Base-by-base conservation (phyloP, 345 rosid genomes). In the Raphanus raphanistrum region DNA sequence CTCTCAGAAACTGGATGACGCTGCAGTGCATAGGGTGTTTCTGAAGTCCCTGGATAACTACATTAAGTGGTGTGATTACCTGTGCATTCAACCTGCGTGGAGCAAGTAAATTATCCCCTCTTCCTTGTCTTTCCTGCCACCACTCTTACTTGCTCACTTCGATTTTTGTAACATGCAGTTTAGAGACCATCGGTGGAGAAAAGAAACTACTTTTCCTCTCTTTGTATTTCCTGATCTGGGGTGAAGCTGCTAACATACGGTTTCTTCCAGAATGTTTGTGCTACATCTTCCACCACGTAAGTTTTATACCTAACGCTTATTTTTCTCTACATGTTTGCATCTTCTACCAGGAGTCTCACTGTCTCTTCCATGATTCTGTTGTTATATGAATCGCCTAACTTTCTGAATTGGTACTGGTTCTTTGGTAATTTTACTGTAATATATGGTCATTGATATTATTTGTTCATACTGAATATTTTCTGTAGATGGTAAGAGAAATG, bases 281-380 rank as follows among this genome's bases (percentile, higher is more conserved):
- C 88, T 92, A 95, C 88, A 90, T 95, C 79, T 95, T 92, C 82
- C 99, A 95, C 85, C 90, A 95, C 82, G 98, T 92, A 83, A 85
- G 91, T 83, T 54, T 43, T 28, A 29, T 58, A 73, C 25, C 52
- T 54, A 55, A 13, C 50, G 54, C 62, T 77, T 66, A 33, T 45
- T 70, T 67, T 70, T 60, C 69, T 70, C 63, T 57, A 25, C 38
- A 35, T 79, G 58, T 43, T 59, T 32, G 33, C 58, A n/a, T 52
- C 54, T 21, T 59, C 17, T 36, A 54, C 43, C 17, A 12, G 70
- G 33, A 26, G 50, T 43, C 68, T 33, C 43, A 32, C 25, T 13
- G 28, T 45, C 63, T 26, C 32, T 45, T 66, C 38, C 41, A 15
- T 33, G 16, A 28, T 66, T 57, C 36, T 76, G 15, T 45, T 17